Evolutionary conservation across 2,329 filamentous ascomycete genomes (phyloP).

Genomic region (Byssochlamys sp.): DNA sequence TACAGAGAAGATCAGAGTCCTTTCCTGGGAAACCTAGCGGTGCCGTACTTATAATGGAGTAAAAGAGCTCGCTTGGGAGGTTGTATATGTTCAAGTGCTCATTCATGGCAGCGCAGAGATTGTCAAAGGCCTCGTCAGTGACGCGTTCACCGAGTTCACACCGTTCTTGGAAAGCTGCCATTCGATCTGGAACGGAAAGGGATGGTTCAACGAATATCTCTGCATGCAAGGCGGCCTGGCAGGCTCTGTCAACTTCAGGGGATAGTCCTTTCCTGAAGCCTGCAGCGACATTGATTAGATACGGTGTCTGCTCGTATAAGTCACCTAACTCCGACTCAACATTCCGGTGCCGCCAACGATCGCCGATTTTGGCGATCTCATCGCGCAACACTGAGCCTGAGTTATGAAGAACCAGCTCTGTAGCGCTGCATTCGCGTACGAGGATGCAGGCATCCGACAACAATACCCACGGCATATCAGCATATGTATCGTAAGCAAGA

Average conservation of each 20-base stretch:
- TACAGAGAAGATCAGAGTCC: constrained; percentile 40
- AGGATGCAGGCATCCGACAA: constrained; percentile 72
- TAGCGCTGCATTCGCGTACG: constrained; percentile 65
- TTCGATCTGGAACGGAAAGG: constrained; percentile 60
- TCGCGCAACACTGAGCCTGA: constrained; percentile 30
- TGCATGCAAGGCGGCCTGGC: constrained; percentile 56
- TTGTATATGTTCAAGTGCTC: constrained; percentile 47
- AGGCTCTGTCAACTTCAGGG: constrained; percentile 58
- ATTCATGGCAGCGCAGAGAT: constrained; percentile 60
- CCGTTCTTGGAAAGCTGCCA: constrained; percentile 68
- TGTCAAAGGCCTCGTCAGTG: constrained; percentile 67
- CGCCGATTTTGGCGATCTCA: constrained; percentile 29
- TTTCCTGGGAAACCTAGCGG: constrained; percentile 32
- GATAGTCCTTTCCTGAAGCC: constrained; percentile 63
- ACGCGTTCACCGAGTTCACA: constrained; percentile 70
- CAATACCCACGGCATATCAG: constrained; percentile 71
- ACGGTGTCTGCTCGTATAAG: constrained; percentile 46
- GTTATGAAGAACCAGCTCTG: constrained; percentile 70
- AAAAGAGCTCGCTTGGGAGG: constrained; percentile 43
- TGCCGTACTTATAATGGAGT: constrained; percentile 42
- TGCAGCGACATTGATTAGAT: constrained; percentile 59
- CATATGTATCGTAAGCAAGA: constrained; percentile 61
- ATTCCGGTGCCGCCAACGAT: constrained; percentile 37
- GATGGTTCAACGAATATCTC: constrained; percentile 68
- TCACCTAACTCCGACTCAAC: constrained; percentile 41